A percentile compares a stretch with the other conserved stretches of the same genome.
phyloP scores from a whole-genome alignment of 2,329 filamentous ascomycete species.

The Nectriaceae sp. region DNA sequence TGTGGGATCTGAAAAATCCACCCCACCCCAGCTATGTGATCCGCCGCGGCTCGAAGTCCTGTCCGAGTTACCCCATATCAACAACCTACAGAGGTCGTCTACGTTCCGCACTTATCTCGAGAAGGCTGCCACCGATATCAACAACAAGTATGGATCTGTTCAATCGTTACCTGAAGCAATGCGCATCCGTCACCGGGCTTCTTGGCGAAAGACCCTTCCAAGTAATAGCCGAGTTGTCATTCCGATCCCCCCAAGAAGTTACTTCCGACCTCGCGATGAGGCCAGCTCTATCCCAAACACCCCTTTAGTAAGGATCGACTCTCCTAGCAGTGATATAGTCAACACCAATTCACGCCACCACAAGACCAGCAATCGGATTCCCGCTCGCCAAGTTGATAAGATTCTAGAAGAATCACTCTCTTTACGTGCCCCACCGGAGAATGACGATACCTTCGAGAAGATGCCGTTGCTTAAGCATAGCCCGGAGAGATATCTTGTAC shows the following conservation, averaged over 20 bases:
- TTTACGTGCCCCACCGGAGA: neutral
- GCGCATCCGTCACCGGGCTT: neutral
- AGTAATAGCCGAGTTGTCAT: neutral
- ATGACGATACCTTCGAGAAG: neutral
- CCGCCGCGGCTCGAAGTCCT: slow-evolving; percentile 33
- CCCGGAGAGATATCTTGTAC: too few species aligned
- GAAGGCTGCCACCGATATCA: slow-evolving; percentile 32
- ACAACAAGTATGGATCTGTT: slow-evolving; percentile 26
- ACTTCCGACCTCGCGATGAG: slow-evolving; percentile 16
- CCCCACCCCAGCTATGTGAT: neutral
- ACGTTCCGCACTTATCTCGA: slow-evolving; percentile 33
- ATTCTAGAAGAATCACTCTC: slow-evolving; percentile 9
- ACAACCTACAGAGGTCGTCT: slow-evolving; percentile 24
- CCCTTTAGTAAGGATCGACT: neutral
- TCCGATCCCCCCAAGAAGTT: slow-evolving; percentile 9
- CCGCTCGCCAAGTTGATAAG: slow-evolving; percentile 12
- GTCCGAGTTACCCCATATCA: slow-evolving; percentile 24
- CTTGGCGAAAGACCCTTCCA: neutral
- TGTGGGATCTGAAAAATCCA: neutral
- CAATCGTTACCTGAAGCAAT: slow-evolving; percentile 2
- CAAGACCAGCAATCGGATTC: slow-evolving; percentile 6
- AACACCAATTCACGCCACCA: neutral
- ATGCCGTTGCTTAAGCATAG: too few species aligned
- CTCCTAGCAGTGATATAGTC: neutral
- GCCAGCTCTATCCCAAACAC: neutral